phyloP scores from a whole-genome alignment of 768 basidiomycete species.

The Clitopilus hobsonii region DNA sequence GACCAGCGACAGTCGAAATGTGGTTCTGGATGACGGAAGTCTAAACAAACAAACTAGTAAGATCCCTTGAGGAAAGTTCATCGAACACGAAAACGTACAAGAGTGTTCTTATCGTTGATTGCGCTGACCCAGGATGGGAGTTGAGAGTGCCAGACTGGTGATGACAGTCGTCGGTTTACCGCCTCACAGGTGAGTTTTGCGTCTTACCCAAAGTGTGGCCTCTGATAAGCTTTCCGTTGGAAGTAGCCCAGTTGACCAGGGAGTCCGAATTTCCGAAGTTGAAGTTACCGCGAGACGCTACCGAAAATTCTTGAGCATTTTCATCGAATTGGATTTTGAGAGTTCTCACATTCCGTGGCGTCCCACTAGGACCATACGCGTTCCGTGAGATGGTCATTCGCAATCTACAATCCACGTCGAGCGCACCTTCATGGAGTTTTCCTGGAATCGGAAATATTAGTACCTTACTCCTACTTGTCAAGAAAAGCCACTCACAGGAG shows the following conservation, averaged over 20 bases:
- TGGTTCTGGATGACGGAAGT: slow-evolving; percentile 34
- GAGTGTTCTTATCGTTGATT: slow-evolving; percentile 24
- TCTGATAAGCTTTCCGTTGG: slow-evolving; percentile 21
- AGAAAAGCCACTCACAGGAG: not conserved
- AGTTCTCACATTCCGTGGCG: slow-evolving; percentile 3
- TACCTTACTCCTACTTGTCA: too few species aligned
- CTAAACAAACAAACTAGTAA: slow-evolving; percentile 8
- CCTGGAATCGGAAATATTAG: not conserved
- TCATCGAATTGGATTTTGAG: not conserved
- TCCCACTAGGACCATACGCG: slow-evolving; percentile 5
- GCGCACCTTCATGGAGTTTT: slow-evolving; percentile 3
- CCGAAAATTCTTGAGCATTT: not conserved
- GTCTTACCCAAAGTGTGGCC: slow-evolving; percentile 23
- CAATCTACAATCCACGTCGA: not conserved
- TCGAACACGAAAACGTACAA: slow-evolving; percentile 15
- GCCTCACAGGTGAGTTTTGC: too few species aligned
- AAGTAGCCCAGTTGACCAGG: slow-evolving; percentile 23
- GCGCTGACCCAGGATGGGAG: slow-evolving; percentile 32
- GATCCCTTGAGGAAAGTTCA: not conserved
- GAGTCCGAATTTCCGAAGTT: slow-evolving; percentile 22
- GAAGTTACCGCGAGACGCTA: slow-evolving; percentile 20
- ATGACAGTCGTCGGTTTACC: slow-evolving; percentile 14
- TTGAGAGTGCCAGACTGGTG: slow-evolving; percentile 24
- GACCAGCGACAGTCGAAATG: slow-evolving; percentile 30
- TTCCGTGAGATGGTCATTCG: too few species aligned